Base-by-base conservation (phyloP, 1,284 basidiomycete genomes). In the Phellopilus nigrolimitatus region DNA sequence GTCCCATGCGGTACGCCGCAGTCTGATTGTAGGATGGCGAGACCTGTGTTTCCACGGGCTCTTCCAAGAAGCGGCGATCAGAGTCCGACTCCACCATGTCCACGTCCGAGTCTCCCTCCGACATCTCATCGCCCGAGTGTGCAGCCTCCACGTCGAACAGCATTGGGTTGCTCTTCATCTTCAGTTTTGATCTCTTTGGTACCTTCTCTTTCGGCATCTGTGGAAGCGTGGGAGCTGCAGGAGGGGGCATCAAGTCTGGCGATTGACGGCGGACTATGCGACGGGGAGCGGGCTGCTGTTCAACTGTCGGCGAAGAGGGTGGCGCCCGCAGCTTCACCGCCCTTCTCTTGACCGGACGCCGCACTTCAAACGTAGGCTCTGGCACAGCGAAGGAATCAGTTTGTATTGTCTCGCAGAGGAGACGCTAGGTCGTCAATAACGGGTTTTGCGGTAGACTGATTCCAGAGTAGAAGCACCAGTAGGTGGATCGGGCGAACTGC, bases 71-170 rank as follows among this genome's bases (percentile, higher is more conserved):
- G 55, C 68, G 71, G 31, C 76, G 71, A 62, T 93, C 90, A 47
- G 78, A 78, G 59, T 87, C 86, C 59, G 73, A 79, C 61, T 84
- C 85, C 17, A 72, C 65, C 10, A 80, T 79, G 24, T 79, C 75
- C 54, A 82, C 71, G 52, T 76, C 71, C 2, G 80, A 82, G 0
- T 68, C 71, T 49, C 88, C 80, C 56, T 71, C 75, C 59, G 81
- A 84, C 52, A 74, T 73, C 60, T 91, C 90, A 56, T 89, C 87
- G 19, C 89, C 91, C 13, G 88, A 90, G 60, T 91, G 88, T 22
- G 69, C 70, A 1, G 90, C 88, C 66, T 82, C 85, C 47, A 76
- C 71, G 59, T 85, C 83, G 53, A 82, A 73, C 67, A 8, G 70
- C 71, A 59, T 81, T 80, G 57, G 67, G 63, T 46, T 71, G 70